Evolutionary conservation across 129 eudicot genomes (phyloP), one percentile per base, ranked within the genome.

Genomic region (Heracleum sosnowskyi): DNA sequence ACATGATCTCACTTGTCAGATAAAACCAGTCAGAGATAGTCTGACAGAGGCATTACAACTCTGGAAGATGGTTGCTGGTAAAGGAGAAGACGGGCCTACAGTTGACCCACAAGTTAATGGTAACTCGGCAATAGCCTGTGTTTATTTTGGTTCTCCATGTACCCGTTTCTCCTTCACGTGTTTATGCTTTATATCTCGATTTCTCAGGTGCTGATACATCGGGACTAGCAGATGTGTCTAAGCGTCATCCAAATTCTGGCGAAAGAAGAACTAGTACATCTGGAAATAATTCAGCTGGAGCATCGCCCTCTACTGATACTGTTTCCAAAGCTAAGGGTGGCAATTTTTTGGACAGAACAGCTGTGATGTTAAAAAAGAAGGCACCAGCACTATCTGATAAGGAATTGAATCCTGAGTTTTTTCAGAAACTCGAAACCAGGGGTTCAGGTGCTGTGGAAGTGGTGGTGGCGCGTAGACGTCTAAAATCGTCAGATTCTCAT

Each of bases 1-100:
- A 29, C 26, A 20, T 33, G 18, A 62, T 51, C 73, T 80, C 20
- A 77, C 31, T 63, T 86, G 9, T 63, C 87, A 95, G 99, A 88
- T 95, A 76, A 95, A 95, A 79, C 97, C 99, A 4, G 99, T 89
- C 77, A 90, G 99, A 87, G 99, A 95, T 76, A 90, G 97, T 82
- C 83, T 95, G 77, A 79, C 80, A 28, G 99, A 95, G 82, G 97
- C 97, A 78, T 86, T 95, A 78, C 99, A 87, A 75, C 91, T 82
- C 73, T 95, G 99, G 99, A 93, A 95, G 85, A 88, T 86, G 82
- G 81, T 89, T 83, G 90, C 92, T 42, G 97, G 87, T 66, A 84
- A 82, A 76, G 87, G 77, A 75, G 91, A 82, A 77, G 90, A 92
- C 75, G 88, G 83, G 49, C 73, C 85, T 60, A 76, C 85, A 73